Conservation (phyloP, 2,329 filamentous ascomycete genomes). For the Aquanectria penicillioides region DNA sequence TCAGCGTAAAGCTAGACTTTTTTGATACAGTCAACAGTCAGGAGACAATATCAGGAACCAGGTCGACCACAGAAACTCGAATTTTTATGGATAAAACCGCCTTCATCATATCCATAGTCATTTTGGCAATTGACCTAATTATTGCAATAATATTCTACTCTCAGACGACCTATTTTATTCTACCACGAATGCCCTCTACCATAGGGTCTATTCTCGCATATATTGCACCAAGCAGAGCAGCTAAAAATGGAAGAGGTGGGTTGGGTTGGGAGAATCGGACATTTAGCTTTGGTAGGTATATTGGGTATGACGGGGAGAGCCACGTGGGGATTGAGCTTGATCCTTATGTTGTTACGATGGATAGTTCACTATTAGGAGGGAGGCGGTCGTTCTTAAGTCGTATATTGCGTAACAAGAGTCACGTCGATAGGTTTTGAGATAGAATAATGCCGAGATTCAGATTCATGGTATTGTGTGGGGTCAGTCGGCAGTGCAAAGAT, state of each 20-base stretch:
- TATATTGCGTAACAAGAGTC: no score
- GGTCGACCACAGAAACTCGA: background rate
- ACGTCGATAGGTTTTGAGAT: no score
- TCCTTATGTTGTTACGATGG: background rate
- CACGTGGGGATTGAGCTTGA: conserved; percentile 10
- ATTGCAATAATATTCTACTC: background rate
- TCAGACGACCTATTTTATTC: background rate
- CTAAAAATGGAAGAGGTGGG: background rate
- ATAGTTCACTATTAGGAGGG: background rate
- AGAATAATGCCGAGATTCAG: no score
- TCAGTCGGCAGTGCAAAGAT: no score
- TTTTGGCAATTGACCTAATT: conserved; percentile 2
- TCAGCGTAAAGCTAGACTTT: background rate
- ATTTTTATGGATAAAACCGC: background rate
- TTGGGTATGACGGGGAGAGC: background rate
- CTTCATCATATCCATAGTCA: background rate
- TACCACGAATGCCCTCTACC: background rate
- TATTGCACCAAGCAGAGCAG: conserved; percentile 3
- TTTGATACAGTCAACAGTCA: background rate
- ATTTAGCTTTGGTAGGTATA: conserved; percentile 7
- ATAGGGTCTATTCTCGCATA: conserved; percentile 7
- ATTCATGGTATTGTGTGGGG: no score
- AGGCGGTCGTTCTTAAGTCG: background rate
- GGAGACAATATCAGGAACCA: background rate
- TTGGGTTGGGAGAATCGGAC: background rate